Conservation (phyloP, 2,329 filamentous ascomycete genomes). For the Tolypocladium nubicola region DNA sequence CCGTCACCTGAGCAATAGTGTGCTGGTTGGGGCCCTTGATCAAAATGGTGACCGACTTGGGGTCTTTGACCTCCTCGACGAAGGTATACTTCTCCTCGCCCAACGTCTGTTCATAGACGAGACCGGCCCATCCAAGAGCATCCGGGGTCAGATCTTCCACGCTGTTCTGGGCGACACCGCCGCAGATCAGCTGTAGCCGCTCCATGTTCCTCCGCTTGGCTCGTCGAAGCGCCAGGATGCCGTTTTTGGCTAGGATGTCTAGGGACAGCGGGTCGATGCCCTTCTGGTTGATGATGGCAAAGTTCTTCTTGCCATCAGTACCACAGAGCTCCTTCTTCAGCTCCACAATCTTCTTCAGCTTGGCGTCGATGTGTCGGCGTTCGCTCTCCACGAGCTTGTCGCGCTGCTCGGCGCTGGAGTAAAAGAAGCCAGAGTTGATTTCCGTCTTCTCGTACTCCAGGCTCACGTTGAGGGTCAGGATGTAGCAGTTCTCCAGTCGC, state of each 20-base stretch:
- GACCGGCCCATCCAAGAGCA: conserved; percentile 86
- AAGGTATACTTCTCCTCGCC: conserved; percentile 99
- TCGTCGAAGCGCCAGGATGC: conserved; percentile 84
- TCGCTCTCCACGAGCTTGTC: conserved; percentile 98
- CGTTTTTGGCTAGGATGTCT: conserved; percentile 95
- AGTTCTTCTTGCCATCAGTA: conserved; percentile 84
- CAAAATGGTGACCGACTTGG: conserved; percentile 92
- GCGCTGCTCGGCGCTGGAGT: conserved; percentile 90
- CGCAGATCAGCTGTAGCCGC: conserved; percentile 87
- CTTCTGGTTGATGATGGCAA: conserved; percentile 98
- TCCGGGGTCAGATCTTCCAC: conserved; percentile 87
- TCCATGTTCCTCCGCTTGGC: conserved; percentile 99
- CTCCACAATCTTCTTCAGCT: conserved; percentile 94
- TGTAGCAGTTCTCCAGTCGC: conserved; percentile 87
- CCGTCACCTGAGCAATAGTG: conserved; percentile 93
- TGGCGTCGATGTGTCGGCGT: conserved; percentile 88
- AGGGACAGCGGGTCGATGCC: conserved; percentile 94
- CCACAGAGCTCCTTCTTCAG: conserved; percentile 97
- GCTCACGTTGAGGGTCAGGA: conserved; percentile 91
- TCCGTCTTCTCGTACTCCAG: conserved; percentile 98
- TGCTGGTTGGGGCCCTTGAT: conserved; percentile 98
- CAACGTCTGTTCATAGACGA: conserved; percentile 93
- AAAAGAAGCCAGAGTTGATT: conserved; percentile 98
- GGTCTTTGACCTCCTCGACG: conserved; percentile 95
- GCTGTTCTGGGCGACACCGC: conserved; percentile 86